Evolutionary conservation across 805 yeast species (phyloP), one percentile per base, ranked within the genome.

Genomic region (Tetrapisispora iriomotensis): DNA sequence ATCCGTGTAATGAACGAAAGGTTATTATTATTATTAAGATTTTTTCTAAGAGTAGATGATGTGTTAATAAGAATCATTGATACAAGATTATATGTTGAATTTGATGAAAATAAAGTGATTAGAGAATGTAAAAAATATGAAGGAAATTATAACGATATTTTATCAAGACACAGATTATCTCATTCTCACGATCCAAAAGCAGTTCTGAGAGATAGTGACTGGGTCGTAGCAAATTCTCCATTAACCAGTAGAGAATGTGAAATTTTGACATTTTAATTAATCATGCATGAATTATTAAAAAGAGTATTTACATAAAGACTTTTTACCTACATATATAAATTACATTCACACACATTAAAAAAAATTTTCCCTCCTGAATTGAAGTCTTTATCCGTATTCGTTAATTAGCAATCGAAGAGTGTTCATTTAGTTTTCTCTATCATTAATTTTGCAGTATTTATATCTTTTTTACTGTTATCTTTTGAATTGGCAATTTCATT

Each of bases 1-100:
- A 74, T 92, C 17, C 66, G 99, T 45, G 96, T 87, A 4, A 92
- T 92, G 96, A 78, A 78, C 6, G 73, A 79, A 37, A 74, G 95
- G 44, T 56, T 92, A 47, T 63, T 92, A 28, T 50, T 90, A 25
- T 65, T 92, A 34, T 75, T 79, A 36, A 70, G 97, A 34, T 74
- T 90, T 49, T 90, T 85, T 56, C 60, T 92, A 43, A 70, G 97
- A 34, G 94, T 92, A 6, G 99, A 92, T 62, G 80, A 84, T 48
- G 98, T 92, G 5, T 64, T 87, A 18, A 75, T 90, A 53, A 66
- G 95, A 46, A 73, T 92, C 5, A 68, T 86, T 45, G 98, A 92
- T 54, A 82, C 95, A 0, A 67, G 99, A 41, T 64, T 88, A 0
- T 90, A 72, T 60, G 70, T 92, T 17, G 96, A 90, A 53, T 57